These are phyloP conservation scores for Physaria fendleri DNA, from an alignment of 345 rosid species.

Conservation along the genomic window DNA sequence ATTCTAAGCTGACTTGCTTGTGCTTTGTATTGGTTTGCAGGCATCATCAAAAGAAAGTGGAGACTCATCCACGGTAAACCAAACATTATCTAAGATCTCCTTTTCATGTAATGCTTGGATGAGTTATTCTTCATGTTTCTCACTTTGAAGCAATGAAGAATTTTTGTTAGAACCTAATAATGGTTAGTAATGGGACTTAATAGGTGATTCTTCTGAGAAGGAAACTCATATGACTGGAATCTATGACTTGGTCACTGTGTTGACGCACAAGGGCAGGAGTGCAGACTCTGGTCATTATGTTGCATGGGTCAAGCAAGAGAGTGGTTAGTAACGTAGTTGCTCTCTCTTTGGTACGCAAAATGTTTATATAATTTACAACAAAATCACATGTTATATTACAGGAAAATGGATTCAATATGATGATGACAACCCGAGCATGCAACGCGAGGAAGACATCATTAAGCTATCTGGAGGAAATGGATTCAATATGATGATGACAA, in stretches of 20 bases:
- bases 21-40: slow-evolving; percentile 30
- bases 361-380: not conserved
- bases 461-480: slow-evolving; percentile 98
- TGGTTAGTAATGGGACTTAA: not conserved
- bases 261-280: slow-evolving; percentile 96
- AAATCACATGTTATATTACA: slow-evolving; percentile 17
- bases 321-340: too few relatives aligned
- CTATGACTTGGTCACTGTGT: slow-evolving; percentile 84
- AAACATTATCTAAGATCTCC: slow-evolving; percentile 10
- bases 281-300: slow-evolving; percentile 98
- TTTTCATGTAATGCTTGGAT: slow-evolving; percentile 2
- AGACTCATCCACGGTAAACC: slow-evolving; percentile 49
- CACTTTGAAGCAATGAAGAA: not conserved
- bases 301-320: slow-evolving; percentile 97
- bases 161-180: not conserved
- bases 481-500: slow-evolving; percentile 75
- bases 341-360: not conserved
- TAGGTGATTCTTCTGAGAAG: slow-evolving; percentile 45
- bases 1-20: not conserved
- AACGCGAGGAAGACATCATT: slow-evolving; percentile 80
- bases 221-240: slow-evolving; percentile 66
- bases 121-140: not conserved
- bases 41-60: slow-evolving; percentile 56
- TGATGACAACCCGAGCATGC: slow-evolving; percentile 71
- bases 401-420: slow-evolving; percentile 93